Conservation (phyloP, 2,329 filamentous ascomycete genomes). For the Hymenoscyphus repandus region DNA sequence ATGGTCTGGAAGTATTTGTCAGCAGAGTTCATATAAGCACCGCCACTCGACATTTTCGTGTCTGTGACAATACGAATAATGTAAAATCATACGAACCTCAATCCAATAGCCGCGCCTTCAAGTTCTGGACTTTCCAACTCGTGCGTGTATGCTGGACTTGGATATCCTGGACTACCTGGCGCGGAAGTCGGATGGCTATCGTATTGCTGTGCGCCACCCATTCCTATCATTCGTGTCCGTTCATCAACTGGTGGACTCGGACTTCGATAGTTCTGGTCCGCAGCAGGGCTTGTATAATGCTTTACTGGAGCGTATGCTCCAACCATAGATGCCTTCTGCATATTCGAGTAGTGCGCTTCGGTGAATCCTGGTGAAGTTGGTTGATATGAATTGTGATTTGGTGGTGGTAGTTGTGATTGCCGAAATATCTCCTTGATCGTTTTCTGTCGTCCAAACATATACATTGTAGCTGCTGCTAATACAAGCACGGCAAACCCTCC, state of each 20-base stretch:
- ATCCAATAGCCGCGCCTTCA: not conserved
- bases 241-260: conserved; percentile 18
- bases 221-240: conserved; percentile 15
- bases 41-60: not conserved
- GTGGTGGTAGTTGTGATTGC: conserved; percentile 4
- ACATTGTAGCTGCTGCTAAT: conserved; percentile 41
- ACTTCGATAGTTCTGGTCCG: conserved; percentile 13
- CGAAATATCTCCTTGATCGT: conserved; percentile 15
- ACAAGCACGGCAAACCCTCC: conserved; percentile 39
- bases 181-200: conserved; percentile 4
- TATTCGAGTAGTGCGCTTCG: conserved; percentile 22
- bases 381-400: conserved; percentile 21
- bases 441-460: conserved; percentile 37
- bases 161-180: conserved; percentile 8
- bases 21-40: not conserved
- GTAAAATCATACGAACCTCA: conserved; percentile 10
- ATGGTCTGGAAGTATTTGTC: not conserved
- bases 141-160: conserved; percentile 14
- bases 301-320: conserved; percentile 1
- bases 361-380: conserved; percentile 14
- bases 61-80: not conserved
- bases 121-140: conserved; percentile 12
- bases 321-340: conserved; percentile 12
- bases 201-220: conserved; percentile 7
- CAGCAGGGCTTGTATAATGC: not conserved